phyloP scores from a whole-genome alignment of 176 grass and related monocot genomes.

The Dactylis glomerata region DNA sequence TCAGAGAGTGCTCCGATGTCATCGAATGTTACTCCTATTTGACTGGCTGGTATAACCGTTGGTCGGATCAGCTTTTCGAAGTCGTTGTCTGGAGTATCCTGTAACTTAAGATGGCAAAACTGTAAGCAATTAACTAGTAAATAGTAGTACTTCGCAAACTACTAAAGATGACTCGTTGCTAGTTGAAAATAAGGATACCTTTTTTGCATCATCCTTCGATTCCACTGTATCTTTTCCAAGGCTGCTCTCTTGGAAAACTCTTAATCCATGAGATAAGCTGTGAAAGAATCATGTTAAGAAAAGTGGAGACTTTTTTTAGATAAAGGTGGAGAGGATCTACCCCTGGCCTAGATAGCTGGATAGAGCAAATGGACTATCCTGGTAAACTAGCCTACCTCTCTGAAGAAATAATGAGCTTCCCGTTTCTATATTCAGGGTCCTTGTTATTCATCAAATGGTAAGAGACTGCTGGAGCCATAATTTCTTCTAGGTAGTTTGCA shows the following conservation, averaged over 20 bases:
- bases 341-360: neutral
- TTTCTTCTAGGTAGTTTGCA: conserved; percentile 49
- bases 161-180: neutral
- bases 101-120: conserved; percentile 9
- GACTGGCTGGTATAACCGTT: conserved; percentile 61
- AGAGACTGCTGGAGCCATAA: conserved; percentile 73
- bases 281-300: conserved; percentile 17
- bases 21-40: conserved; percentile 84
- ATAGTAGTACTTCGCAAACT: neutral
- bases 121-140: neutral
- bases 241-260: conserved; percentile 73
- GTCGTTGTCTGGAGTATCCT: conserved; percentile 67
- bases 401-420: conserved; percentile 79
- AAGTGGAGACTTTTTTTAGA: neutral
- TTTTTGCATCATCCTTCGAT: conserved; percentile 50
- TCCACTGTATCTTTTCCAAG: conserved; percentile 60
- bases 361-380: conserved; percentile 17
- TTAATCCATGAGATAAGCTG: conserved; percentile 78
- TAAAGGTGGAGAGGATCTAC: neutral
- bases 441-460: conserved; percentile 83
- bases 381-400: conserved; percentile 54
- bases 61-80: conserved; percentile 72
- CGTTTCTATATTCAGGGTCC: conserved; percentile 72
- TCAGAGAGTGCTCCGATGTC: conserved; percentile 69
- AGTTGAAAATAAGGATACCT: conserved; percentile 38